Base-by-base conservation (phyloP, 2,329 filamentous ascomycete species). In the Arachnopeziza araneosa region DNA sequence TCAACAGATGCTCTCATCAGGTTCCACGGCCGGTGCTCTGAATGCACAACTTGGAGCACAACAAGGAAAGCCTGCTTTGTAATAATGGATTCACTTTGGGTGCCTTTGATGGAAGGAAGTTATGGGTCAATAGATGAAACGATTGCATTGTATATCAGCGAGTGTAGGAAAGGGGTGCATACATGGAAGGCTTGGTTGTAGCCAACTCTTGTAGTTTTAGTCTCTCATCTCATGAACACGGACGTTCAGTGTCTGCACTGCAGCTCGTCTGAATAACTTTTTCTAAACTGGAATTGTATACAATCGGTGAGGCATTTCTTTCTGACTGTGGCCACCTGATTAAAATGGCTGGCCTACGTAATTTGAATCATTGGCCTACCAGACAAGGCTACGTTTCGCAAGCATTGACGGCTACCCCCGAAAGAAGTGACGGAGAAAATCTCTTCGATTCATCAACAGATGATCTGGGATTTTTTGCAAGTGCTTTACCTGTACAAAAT, bases 1-100 rank as follows among this genome's bases (percentile, higher is more conserved):
- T 32, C 50, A 19, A 51, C 30, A 71, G 68, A 66, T 72, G 52
- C 64, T 70, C 36, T 63, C 60, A 19, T 53, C 65, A 53, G 64
- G 64, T 44, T 60, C 64, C 23, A 65, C 68, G 7, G 65, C 67
- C 44, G 63, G 60, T 48, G 59, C 63, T 23, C 55, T 70, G 51
- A 69, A 67, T 30, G 66, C 68, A 24, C 69, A 71, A 54, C 65
- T 72, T 36, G 62, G 60, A 59, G 63, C 63, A 30, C 66, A 67
- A 54, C 61, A 66, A 62, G 66, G 58, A 50, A 67, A 71, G 60
- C 66, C 69, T 59, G 66, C 70, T 44, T 67, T 72, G 67, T 72
- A 70, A 67, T 64, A 52, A 44, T 17, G 10, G 36, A 44, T 44
- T 44, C 36, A 44, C 17, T 3, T 44, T 12, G 36, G 17, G 26